Evolutionary conservation across 352 stramenopile species (phyloP), one percentile per base, ranked within the genome.

Genomic region (Globisporangium polare): DNA sequence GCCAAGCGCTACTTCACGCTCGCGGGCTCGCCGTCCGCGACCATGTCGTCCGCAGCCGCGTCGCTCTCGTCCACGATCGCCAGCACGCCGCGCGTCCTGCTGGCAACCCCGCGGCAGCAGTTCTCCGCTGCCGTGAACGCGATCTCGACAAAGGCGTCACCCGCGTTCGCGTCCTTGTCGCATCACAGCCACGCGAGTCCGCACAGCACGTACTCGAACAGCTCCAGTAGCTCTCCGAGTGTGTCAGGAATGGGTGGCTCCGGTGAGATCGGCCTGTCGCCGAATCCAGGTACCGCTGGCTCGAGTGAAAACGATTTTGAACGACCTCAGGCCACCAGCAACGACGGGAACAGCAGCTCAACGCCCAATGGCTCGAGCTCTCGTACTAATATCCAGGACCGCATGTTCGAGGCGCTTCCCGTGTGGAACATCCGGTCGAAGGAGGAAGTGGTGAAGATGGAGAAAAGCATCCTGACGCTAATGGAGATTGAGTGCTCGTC

Each of bases 81-180:
- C 2, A 91, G 78, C 54, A 93, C 82, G 1, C 83, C 83, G 6
- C 82, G 82, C 33, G 69, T 93, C 20, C 58, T 67, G 18, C 52
- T 94, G 24, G 63, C 83, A 4, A 89, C 83, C 12, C 86, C 84
- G 24, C 73, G 83, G 0, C 86, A 92, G 60, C 83, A 92, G 56
- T 76, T 92, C 43, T 90, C 84, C 0, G 84, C 86, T 3, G 86
- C 85, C 6, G 78, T 94, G 50, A 92, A 72, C 59, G 81, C 80
- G 7, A 86, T 91, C 17, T 92, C 83, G 18, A 89, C 82, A 0
- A 93, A 90, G 58, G 78, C 81, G 1, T 79, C 83, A 0, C 83
- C 83, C 17, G 66, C 80, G n/a, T 90, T 90, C 60, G 71, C 70
- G 9, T 75, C 76, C 3, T 88, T 90, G 51, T 74, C 79, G 20